Evolutionary conservation across 805 yeast species (phyloP).

Genomic region (Lachancea kluyveri): DNA sequence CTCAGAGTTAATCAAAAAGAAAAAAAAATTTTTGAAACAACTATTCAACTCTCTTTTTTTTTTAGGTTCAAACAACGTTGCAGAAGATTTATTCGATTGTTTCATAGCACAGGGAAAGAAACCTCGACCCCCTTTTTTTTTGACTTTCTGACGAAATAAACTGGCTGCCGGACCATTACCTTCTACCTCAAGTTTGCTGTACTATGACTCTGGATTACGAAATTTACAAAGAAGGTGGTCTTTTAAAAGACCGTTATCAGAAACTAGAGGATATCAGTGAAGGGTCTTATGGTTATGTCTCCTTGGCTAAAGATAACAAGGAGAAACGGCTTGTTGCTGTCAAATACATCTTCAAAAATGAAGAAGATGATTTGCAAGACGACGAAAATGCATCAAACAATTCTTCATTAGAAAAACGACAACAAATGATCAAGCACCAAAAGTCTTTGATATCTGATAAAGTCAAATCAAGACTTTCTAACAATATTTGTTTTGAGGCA

Average conservation of each 20-base stretch:
- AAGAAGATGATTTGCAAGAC: conserved; percentile 26
- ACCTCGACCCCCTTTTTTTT: no score
- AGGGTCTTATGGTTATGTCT: conserved; percentile 91
- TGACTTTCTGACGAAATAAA: no score
- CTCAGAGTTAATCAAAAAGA: no score
- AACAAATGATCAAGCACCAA: conserved; percentile 18
- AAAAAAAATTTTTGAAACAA: no score
- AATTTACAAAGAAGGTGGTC: conserved; percentile 39
- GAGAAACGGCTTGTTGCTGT: conserved; percentile 65
- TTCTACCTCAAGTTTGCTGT: no score
- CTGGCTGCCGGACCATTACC: no score
- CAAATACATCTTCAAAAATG: conserved; percentile 68
- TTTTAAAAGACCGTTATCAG: conserved; percentile 57
- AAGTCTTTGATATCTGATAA: conserved; percentile 33
- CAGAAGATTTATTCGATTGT: no score
- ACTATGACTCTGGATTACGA: conserved; percentile 33
- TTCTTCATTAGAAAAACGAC: conserved; percentile 21
- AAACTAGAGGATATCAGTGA: conserved; percentile 74
- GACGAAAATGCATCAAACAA: conserved; percentile 10
- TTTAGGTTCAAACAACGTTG: no score
- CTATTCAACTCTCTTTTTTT: no score
- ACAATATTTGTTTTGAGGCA: conserved; percentile 49
- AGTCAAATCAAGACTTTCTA: conserved; percentile 31
- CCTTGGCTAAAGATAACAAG: conserved; percentile 67
- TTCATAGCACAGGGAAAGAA: no score